A percentile compares a stretch with the other conserved stretches of the same genome.
Evolutionary conservation across 2,329 filamentous ascomycete species (phyloP).

Genomic region (Pyrenophora seminiperda): DNA sequence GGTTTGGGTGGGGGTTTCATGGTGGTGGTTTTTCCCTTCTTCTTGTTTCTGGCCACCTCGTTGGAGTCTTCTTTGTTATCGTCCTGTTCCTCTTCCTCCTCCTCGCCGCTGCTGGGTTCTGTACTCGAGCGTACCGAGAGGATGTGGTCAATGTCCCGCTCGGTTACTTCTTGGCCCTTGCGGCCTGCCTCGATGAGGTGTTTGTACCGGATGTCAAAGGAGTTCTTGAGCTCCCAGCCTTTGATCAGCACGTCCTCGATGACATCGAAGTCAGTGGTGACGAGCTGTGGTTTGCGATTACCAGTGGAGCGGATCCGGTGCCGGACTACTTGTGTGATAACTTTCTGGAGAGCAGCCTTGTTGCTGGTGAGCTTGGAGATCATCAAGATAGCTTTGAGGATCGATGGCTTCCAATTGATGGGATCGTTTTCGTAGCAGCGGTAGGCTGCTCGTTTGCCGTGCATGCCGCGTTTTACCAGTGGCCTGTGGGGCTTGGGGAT

Average conservation of each 20-base stretch:
- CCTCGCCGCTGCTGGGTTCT: constrained; percentile 7
- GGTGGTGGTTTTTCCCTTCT: too few species aligned
- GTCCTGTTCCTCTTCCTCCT: constrained; percentile 9
- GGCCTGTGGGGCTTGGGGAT: constrained; percentile 41
- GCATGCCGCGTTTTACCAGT: constrained; percentile 26
- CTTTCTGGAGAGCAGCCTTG: constrained; percentile 29
- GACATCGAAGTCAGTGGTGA: constrained; percentile 41
- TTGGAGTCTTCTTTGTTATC: constrained; percentile 10
- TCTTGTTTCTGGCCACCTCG: too few species aligned
- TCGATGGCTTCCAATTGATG: constrained; percentile 36
- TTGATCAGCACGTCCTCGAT: constrained; percentile 41
- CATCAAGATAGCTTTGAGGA: constrained; percentile 36
- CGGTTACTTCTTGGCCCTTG: constrained; percentile 19
- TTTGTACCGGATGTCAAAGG: constrained; percentile 40
- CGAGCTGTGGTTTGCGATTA: constrained; percentile 41
- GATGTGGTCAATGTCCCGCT: constrained; percentile 33
- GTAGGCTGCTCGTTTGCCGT: constrained; percentile 23
- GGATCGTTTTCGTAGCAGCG: constrained; percentile 34
- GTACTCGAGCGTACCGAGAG: constrained; percentile 14
- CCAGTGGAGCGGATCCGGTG: constrained; percentile 41
- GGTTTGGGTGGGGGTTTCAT: too few species aligned
- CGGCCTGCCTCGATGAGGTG: constrained; percentile 36
- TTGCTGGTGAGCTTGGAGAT: constrained; percentile 31
- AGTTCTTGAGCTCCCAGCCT: constrained; percentile 28
- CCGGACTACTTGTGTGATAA: constrained; percentile 35